Conservation (phyloP, 768 basidiomycete genomes). For the Phanerochaete sordida region DNA sequence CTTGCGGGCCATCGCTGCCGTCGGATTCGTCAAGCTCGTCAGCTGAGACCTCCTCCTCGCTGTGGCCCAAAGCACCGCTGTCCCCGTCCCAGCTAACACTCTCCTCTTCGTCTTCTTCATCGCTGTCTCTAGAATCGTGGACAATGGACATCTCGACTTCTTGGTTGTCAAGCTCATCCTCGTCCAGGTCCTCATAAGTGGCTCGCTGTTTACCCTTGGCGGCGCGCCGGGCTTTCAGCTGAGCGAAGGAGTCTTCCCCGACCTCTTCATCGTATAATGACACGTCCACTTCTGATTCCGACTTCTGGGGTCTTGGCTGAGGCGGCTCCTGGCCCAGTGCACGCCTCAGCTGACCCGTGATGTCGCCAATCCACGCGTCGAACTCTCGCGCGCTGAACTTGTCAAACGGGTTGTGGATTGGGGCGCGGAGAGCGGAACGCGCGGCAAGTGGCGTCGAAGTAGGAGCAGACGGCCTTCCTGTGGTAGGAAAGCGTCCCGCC, state of each 20-base stretch:
- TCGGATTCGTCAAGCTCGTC: conserved; percentile 29
- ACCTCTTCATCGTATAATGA: conserved; percentile 26
- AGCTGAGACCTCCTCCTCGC: conserved; percentile 16
- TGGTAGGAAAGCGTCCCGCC: conserved; percentile 18
- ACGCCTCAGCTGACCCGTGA: conserved; percentile 52
- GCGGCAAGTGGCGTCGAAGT: conserved; percentile 20
- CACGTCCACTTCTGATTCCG: conserved; percentile 19
- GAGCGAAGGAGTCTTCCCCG: conserved; percentile 55
- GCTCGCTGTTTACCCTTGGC: conserved; percentile 71
- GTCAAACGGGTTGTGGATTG: conserved; percentile 70
- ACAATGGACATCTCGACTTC: conserved; percentile 12
- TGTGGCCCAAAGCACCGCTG: conserved; percentile 6
- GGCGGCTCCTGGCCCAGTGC: conserved; percentile 49
- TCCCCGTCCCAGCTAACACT: conserved; percentile 28
- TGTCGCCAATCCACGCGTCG: conserved; percentile 65
- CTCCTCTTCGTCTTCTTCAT: conserved; percentile 19
- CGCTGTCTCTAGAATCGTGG: not conserved
- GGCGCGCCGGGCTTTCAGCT: conserved; percentile 43
- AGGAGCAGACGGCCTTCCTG: conserved; percentile 16
- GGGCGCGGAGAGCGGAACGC: conserved; percentile 33
- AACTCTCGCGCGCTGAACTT: conserved; percentile 67
- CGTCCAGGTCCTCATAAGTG: conserved; percentile 56
- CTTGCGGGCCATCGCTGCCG: conserved; percentile 9
- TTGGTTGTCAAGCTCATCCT: conserved; percentile 22
- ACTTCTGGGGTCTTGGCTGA: conserved; percentile 20